Evolutionary conservation across 352 stramenopile genomes (phyloP), one percentile per base, ranked within the genome.

Genomic region (Phytophthora ramorum): DNA sequence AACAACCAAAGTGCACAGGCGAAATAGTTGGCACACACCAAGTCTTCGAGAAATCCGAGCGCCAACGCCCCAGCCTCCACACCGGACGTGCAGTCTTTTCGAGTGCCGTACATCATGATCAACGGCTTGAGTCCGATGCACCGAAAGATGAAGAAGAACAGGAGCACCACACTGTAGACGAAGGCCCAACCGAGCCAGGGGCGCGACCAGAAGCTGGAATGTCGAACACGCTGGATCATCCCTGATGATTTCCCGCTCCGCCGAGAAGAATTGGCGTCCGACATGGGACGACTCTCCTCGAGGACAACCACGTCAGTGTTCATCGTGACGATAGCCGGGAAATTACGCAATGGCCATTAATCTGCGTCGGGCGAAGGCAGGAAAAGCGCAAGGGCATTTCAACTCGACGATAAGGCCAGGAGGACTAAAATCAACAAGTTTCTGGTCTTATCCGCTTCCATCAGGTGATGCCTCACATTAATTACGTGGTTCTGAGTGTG

Each of bases 41-140:
- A 57, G 57, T 88, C 79, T 57, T 88, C 71, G 6, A 88, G 56
- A 49, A 84, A 49, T 3, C 75, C 79, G 5, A 86, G 53, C 0
- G 52, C 10, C 8, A 83, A 24, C 0, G 68, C 79, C 0, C 40
- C 26, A 14, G 35, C 17, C 20, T 72, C 38, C 47, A 74, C 60
- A 3, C 26, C 52, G 4, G 44, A 16, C 0, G 63, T 78, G 14
- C 58, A 66, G 46, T 77, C 63, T 22, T 70, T 52, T 3, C 10
- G 4, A 14, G 53, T 38, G 16, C 69, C 67, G 28, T 81, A 79
- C n/a, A 58, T 56, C 7, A 73, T 38, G 19, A 87, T 53, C 17
- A 87, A 53, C 8, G 46, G 34, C 0, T 65, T 32, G 3, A 87
- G 56, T 7, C 60, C 54, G 4, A 60, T 50, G 20, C 64, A 60